These are phyloP conservation scores for Globisporangium orthogonon DNA, from an alignment of 352 stramenopile genomes.

Conservation along the genomic window DNA sequence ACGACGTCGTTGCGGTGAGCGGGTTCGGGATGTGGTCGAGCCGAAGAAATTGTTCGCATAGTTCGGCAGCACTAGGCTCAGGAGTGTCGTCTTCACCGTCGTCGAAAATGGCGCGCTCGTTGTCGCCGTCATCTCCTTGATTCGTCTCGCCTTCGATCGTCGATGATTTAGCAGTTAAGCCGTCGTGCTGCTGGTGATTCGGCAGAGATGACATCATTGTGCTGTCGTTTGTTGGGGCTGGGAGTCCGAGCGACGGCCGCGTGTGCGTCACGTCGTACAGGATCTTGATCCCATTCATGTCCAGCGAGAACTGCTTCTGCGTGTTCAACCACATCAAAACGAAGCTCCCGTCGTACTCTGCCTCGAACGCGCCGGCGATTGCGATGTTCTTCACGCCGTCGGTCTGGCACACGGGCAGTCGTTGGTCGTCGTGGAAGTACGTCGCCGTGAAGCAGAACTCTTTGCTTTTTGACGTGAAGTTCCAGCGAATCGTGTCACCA, in stretches of 20 bases:
- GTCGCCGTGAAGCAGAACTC: conserved; percentile 60
- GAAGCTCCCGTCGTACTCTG: conserved; percentile 59
- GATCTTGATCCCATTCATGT: conserved; percentile 57
- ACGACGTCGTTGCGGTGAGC: conserved; percentile 59
- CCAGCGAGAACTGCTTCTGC: conserved; percentile 54
- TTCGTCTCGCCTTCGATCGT: conserved; percentile 8
- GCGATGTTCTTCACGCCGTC: conserved; percentile 61
- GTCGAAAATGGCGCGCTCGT: background rate
- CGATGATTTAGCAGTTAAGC: background rate
- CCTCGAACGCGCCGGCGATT: conserved; percentile 39
- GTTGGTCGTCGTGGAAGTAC: conserved; percentile 51
- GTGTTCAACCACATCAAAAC: conserved; percentile 74
- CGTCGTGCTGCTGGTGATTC: background rate
- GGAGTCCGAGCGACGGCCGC: conserved; percentile 18
- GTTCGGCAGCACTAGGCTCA: conserved; percentile 33
- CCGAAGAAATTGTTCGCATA: conserved; percentile 45
- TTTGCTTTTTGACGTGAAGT: conserved; percentile 48
- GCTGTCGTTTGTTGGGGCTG: conserved; percentile 4
- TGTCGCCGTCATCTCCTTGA: background rate
- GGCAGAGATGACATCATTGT: background rate
- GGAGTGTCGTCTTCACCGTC: background rate
- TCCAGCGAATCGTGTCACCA: conserved; percentile 57
- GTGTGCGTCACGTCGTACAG: conserved; percentile 48
- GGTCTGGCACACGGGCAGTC: conserved; percentile 38
- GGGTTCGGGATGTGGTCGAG: conserved; percentile 61